phyloP scores from a whole-genome alignment of 2,329 filamentous ascomycete species.

The Hymenoscyphus occultus region DNA sequence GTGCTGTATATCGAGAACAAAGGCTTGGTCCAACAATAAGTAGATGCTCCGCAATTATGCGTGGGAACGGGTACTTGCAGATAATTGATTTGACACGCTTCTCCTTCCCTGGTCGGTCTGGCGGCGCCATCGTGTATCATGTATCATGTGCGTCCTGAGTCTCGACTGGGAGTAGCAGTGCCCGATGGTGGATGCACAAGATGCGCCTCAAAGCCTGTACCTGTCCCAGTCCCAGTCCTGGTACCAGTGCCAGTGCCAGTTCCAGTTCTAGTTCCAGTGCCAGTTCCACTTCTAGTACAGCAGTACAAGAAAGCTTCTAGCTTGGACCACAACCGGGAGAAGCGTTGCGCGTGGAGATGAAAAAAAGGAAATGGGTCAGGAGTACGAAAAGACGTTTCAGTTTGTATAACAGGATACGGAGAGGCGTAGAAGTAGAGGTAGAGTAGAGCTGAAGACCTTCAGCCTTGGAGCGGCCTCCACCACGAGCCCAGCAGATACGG shows the following conservation, averaged over 20 bases:
- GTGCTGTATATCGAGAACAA: constrained; percentile 26
- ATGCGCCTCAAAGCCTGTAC: neutral
- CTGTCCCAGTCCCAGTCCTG: neutral
- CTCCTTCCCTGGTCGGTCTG: constrained; percentile 31
- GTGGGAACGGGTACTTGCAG: constrained; percentile 29
- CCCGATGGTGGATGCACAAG: neutral
- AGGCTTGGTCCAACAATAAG: constrained; percentile 24
- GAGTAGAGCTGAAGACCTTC: neutral
- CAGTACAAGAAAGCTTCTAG: neutral
- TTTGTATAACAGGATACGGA: neutral
- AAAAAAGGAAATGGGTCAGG: neutral
- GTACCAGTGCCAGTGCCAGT: no score
- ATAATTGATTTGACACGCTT: constrained; percentile 37
- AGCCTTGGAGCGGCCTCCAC: neutral
- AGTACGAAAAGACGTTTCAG: neutral
- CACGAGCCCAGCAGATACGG: no score
- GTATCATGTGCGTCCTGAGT: constrained; percentile 1
- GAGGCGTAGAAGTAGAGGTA: neutral
- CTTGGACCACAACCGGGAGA: neutral
- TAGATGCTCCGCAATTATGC: constrained; percentile 9
- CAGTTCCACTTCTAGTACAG: no score
- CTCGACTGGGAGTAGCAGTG: neutral
- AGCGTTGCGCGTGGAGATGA: neutral
- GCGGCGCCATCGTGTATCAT: constrained; percentile 25
- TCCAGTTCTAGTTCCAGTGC: no score